Evolutionary conservation across 495 filamentous ascomycete genomes (phyloP).

Genomic region (Apiosordaria backusii): DNA sequence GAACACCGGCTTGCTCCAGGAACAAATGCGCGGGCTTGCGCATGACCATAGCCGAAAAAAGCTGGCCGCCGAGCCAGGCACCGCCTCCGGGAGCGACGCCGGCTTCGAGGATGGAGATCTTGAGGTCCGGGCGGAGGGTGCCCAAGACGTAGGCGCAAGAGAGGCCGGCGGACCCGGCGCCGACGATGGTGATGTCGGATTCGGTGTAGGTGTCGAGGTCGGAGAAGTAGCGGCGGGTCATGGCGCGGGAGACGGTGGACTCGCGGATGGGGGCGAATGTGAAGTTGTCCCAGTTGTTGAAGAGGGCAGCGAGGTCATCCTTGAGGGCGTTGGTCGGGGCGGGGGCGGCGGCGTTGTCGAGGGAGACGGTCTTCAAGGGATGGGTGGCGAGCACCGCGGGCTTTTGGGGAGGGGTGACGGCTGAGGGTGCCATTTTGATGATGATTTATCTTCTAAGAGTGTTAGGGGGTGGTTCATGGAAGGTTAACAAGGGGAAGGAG

Average conservation of each 20-base stretch:
- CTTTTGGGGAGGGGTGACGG: conserved; percentile 38
- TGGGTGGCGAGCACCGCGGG: conserved; percentile 29
- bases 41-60: conserved; percentile 92
- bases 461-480: conserved; percentile 20
- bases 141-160: conserved; percentile 79
- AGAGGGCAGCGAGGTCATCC: conserved; percentile 58
- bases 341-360: conserved; percentile 38
- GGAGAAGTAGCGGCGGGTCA: conserved; percentile 86
- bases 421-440: conserved; percentile 71
- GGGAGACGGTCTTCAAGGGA: conserved; percentile 36
- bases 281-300: conserved; percentile 72
- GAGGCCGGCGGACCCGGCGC: conserved; percentile 82
- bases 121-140: conserved; percentile 80
- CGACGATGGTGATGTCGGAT: conserved; percentile 86
- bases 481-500: conserved; percentile 24
- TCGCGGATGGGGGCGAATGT: conserved; percentile 82
- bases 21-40: conserved; percentile 86
- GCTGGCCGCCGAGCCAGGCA: conserved; percentile 88
- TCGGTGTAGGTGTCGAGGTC: conserved; percentile 88
- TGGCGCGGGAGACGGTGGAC: conserved; percentile 84
- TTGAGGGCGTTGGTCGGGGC: conserved; percentile 42
- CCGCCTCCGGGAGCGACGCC: conserved; percentile 82
- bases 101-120: conserved; percentile 88
- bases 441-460: conserved; percentile 32
- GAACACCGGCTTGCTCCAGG: conserved; percentile 71